Percentiles rank a stretch among this genome's conserved stretches.
Conservation (phyloP, 192 early-diverging fungal species). For the Coemansia sp. region DNA sequence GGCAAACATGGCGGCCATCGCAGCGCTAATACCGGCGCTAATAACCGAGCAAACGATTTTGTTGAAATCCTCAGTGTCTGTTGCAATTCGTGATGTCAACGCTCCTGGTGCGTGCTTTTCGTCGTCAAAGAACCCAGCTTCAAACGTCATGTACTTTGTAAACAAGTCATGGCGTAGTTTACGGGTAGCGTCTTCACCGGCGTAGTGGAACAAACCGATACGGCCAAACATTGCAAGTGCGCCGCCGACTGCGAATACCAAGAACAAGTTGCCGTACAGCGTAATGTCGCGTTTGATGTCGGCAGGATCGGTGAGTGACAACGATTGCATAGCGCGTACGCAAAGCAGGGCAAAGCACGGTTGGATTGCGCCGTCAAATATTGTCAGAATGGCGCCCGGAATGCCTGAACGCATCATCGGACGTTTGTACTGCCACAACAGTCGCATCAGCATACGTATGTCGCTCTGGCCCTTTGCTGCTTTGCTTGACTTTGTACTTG, state of each 20-base stretch:
- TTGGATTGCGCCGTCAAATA: slow-evolving; percentile 70
- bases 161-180: slow-evolving; percentile 69
- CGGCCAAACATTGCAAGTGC: slow-evolving; percentile 59
- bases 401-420: slow-evolving; percentile 25
- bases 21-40: slow-evolving; percentile 19
- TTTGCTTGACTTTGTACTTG: not conserved
- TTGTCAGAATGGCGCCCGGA: slow-evolving; percentile 61
- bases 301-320: slow-evolving; percentile 19
- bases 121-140: slow-evolving; percentile 85
- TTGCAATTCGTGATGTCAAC: slow-evolving; percentile 76
- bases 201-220: slow-evolving; percentile 60
- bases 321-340: slow-evolving; percentile 41
- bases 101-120: slow-evolving; percentile 73
- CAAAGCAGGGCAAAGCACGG: slow-evolving; percentile 77
- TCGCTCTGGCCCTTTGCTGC: not conserved
- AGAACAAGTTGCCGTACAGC: slow-evolving; percentile 61
- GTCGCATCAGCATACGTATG: slow-evolving; percentile 16
- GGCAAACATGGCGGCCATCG: slow-evolving; percentile 33
- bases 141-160: slow-evolving; percentile 73
- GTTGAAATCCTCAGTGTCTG: slow-evolving; percentile 72
- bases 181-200: slow-evolving; percentile 69
- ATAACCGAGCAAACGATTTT: slow-evolving; percentile 49
- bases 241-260: slow-evolving; percentile 61
- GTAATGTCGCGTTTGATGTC: slow-evolving; percentile 42
- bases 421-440: slow-evolving; percentile 27